Evolutionary conservation across 208 protist genomes (phyloP).

Genomic region (Trypanosoma lewisi): DNA sequence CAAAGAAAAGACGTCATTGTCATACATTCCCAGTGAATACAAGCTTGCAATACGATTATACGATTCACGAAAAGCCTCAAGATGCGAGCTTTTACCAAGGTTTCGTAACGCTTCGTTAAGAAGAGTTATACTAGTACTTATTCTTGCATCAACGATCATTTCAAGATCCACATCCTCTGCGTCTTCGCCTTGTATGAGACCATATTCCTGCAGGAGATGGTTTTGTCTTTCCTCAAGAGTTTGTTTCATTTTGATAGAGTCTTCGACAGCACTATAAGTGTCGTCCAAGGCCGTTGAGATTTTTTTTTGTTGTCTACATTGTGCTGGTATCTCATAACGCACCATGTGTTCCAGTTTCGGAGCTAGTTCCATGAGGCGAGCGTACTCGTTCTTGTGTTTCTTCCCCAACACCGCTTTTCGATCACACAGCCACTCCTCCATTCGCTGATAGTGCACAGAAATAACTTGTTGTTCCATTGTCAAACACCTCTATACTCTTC

Average conservation of each 20-base stretch:
- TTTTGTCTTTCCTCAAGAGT: constrained; percentile 35
- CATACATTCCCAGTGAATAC: constrained; percentile 35
- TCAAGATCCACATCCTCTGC: constrained; percentile 23
- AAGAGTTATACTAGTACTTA: constrained; percentile 24
- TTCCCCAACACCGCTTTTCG: constrained; percentile 44
- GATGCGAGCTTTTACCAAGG: constrained; percentile 25
- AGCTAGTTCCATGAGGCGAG: constrained; percentile 37
- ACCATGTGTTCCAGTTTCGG: constrained; percentile 57
- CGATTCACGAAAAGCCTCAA: constrained; percentile 29
- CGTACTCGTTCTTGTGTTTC: constrained; percentile 54
- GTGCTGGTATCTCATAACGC: constrained; percentile 71
- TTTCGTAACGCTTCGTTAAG: constrained; percentile 31
- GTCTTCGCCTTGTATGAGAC: constrained; percentile 12
- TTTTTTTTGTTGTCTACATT: constrained; percentile 55
- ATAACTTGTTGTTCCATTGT: constrained; percentile 56
- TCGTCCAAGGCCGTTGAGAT: constrained; percentile 41
- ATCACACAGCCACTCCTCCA: constrained; percentile 83
- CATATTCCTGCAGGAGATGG: constrained; percentile 39
- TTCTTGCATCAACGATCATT: constrained; percentile 34
- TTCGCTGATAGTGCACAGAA: constrained; percentile 73
- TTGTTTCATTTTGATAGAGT: constrained; percentile 31
- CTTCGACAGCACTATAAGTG: constrained; percentile 55
- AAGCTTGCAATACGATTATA: constrained; percentile 36
- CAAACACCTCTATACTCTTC: neutral
- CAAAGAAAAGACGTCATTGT: constrained; percentile 30